These are phyloP conservation scores for Pseudogymnoascus sp. DNA, from an alignment of 2,329 filamentous ascomycete species.

Conservation along the genomic window DNA sequence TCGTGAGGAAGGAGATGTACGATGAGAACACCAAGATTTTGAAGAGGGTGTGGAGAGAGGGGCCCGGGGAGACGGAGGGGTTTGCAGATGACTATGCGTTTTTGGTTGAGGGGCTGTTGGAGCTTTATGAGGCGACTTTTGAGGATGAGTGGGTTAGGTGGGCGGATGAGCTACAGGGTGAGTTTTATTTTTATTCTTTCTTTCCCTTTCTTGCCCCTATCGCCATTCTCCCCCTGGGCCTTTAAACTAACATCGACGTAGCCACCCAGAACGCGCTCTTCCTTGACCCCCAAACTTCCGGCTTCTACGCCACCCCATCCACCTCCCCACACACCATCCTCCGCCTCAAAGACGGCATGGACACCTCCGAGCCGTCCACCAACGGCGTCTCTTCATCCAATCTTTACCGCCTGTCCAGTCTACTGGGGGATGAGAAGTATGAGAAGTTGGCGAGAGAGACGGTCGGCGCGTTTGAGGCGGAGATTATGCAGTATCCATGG, in stretches of 20 bases:
- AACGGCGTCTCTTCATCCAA: conserved; percentile 85
- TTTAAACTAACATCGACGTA: conserved; percentile 29
- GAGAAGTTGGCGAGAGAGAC: conserved; percentile 60
- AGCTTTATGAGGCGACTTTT: conserved; percentile 75
- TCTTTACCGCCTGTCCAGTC: conserved; percentile 66
- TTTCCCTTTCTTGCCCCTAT: background rate
- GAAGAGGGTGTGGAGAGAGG: conserved; percentile 65
- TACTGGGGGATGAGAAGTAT: conserved; percentile 61
- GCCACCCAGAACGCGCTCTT: conserved; percentile 69
- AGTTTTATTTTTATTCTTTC: conserved; percentile 22
- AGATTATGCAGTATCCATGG: conserved; percentile 89
- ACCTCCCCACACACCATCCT: conserved; percentile 64
- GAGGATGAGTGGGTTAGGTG: conserved; percentile 69
- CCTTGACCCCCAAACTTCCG: conserved; percentile 53
- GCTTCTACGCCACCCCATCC: conserved; percentile 64
- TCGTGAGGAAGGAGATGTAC: conserved; percentile 68
- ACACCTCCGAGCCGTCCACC: conserved; percentile 80
- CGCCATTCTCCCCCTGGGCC: too few species aligned
- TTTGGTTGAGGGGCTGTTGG: conserved; percentile 70
- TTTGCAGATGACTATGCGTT: conserved; percentile 97
- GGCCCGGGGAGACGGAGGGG: conserved; percentile 55
- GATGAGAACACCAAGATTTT: conserved; percentile 53
- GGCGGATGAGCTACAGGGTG: conserved; percentile 72
- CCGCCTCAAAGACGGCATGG: conserved; percentile 90
- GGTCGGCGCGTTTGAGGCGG: conserved; percentile 77